Base-by-base conservation (phyloP, 2,329 filamentous ascomycete species). In the Coniochaeta prunicola region DNA sequence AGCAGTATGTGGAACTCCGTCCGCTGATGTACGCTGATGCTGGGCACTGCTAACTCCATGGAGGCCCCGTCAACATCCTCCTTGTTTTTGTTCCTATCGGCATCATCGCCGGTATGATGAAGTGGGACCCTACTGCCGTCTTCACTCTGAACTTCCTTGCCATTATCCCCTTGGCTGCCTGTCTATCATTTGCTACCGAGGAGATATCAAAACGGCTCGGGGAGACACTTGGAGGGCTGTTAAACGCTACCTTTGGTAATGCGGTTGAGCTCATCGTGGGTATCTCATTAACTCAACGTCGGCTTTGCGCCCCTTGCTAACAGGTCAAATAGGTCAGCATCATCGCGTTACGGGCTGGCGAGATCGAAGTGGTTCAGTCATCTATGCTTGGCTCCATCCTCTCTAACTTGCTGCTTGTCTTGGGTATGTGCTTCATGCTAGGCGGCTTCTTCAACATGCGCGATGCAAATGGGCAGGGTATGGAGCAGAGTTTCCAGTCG, bases 331-430 rank as follows among this genome's bases (percentile, higher is more conserved):
- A 93, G 90, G 90, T 96, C 70, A 96, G 91, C 71, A 93, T 97
- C 66, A 89, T 97, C 63, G 94, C 94, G 19, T 82, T 99, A 53
- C 85, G 80, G 64, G 86, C 94, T 66, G 85, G 86, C 63, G 89
- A 97, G 75, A 96, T 97, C 69, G 87, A 93, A 67, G 92, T 97
- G 64, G 93, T 97, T n/a, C 94, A 97, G 76, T 89, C 93, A 21
- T 96, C 91, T 63, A 97, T 97, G 92, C 86, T 97, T 34, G 93
- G 94, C 54, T 96, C 90, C 68, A 96, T 97, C 66, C 80, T 97
- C 40, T 97, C 93, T 64, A 97, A 97, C 74, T 87, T 97, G 64
- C 82, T 97, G 8, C 84, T 97, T 24, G 93, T 92, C 53, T 82
- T 92, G 70, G 88, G 89, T 66, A 90, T 90, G 80, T 91, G 88